A percentile compares a stretch with the other conserved stretches of the same genome.
These are phyloP conservation scores for Leccinum fallax DNA, from an alignment of 1,284 basidiomycete species.

Conservation along the genomic window DNA sequence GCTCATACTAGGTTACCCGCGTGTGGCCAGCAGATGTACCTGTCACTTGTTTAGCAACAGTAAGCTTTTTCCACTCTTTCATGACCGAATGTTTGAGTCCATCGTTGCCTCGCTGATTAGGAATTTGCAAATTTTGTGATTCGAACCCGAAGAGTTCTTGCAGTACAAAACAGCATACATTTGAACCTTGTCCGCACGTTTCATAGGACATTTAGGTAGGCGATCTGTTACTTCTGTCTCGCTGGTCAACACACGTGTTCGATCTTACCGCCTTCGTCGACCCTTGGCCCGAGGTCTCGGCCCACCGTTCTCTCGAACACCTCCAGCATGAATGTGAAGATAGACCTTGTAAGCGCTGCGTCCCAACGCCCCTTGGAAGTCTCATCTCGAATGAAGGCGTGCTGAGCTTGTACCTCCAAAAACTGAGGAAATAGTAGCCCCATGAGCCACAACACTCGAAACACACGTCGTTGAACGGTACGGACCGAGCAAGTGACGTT, in stretches of 20 bases:
- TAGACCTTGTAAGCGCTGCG: conserved; percentile 78
- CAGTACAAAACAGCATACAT: not conserved
- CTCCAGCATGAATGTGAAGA: conserved; percentile 90
- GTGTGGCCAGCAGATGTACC: no score
- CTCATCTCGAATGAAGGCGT: conserved; percentile 92
- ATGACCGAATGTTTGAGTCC: no score
- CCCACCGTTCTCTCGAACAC: conserved; percentile 88
- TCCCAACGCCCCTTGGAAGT: conserved; percentile 92
- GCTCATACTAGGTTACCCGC: no score
- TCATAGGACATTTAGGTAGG: not conserved
- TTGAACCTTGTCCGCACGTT: not conserved
- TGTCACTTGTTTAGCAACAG: no score
- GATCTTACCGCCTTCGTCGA: conserved; percentile 45
- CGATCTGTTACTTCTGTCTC: not conserved
- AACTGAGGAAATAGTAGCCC: conserved; percentile 52
- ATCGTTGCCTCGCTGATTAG: no score
- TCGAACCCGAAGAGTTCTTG: not conserved
- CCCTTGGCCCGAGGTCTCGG: conserved; percentile 75
- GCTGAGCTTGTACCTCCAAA: conserved; percentile 90
- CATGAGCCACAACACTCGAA: conserved; percentile 3
- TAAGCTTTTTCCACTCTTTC: no score
- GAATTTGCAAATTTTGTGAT: not conserved
- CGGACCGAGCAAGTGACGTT: conserved; percentile 69
- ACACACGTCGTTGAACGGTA: conserved; percentile 8
- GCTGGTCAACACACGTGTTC: conserved; percentile 60